phyloP scores from a whole-genome alignment of 345 rosid species.

The Syzygium jambos region DNA sequence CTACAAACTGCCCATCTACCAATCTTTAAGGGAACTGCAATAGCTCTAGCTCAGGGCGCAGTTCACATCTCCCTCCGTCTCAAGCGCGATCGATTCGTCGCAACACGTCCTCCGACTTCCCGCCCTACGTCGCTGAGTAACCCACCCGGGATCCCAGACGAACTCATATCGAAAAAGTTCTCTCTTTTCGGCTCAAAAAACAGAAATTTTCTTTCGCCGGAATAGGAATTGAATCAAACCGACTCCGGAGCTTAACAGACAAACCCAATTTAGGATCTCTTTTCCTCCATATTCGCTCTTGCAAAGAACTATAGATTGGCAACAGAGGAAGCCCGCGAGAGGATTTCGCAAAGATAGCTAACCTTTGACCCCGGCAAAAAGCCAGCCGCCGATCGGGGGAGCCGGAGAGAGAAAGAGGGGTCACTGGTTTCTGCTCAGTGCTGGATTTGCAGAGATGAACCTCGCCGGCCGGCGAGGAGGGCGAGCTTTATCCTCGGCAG shows the following conservation, averaged over 20 bases:
- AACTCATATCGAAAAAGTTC: background rate
- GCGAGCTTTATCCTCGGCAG: too few relatives aligned
- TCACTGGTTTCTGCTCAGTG: background rate
- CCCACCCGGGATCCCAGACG: background rate
- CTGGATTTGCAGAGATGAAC: background rate
- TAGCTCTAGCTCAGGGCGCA: background rate
- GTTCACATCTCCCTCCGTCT: background rate
- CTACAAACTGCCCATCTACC: background rate
- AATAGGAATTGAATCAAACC: background rate
- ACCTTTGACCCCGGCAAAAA: background rate
- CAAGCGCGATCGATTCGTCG: background rate
- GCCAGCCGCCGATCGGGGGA: background rate
- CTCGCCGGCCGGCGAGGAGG: too few relatives aligned
- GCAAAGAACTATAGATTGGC: background rate
- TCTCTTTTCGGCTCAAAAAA: background rate
- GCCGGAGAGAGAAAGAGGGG: background rate
- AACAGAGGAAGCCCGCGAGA: background rate
- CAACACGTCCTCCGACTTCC: background rate
- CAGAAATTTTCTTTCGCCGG: background rate
- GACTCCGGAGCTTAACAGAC: background rate
- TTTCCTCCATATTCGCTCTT: background rate
- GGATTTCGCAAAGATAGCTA: background rate
- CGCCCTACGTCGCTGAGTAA: background rate
- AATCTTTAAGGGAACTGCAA: background rate
- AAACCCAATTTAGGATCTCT: background rate